Conservation (phyloP, 148 eudicot genomes). For the Pharnaceum exiguum region DNA sequence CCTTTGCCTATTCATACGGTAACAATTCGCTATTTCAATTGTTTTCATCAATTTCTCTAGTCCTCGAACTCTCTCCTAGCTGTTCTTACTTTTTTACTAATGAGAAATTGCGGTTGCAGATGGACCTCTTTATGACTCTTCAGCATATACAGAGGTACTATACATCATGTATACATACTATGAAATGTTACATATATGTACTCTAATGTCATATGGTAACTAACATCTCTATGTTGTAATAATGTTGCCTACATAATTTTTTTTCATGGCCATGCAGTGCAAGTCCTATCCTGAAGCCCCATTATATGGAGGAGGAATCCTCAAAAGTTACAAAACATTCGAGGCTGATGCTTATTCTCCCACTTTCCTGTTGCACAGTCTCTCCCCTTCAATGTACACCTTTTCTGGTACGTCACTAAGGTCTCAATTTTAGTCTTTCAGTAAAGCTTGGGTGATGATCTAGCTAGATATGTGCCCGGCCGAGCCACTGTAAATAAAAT, state of each 20-base stretch:
- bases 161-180: too few relatives aligned
- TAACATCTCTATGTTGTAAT: neutral
- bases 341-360: slow-evolving; percentile 13
- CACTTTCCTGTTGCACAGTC: slow-evolving; percentile 30
- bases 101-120: slow-evolving; percentile 27
- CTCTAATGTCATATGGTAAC: neutral
- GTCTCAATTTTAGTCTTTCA: neutral
- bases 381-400: slow-evolving; percentile 19
- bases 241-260: neutral
- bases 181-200: neutral
- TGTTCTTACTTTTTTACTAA: neutral
- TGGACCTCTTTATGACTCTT: slow-evolving; percentile 60
- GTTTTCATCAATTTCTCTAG: neutral
- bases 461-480: too few relatives aligned
- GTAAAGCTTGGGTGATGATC: neutral
- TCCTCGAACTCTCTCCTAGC: neutral
- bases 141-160: slow-evolving; percentile 51
- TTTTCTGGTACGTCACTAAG: slow-evolving; percentile 33
- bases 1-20: slow-evolving; percentile 22
- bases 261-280: slow-evolving; percentile 19
- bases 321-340: slow-evolving; percentile 7
- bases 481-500: too few relatives aligned
- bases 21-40: neutral
- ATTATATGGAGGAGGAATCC: slow-evolving; percentile 36
- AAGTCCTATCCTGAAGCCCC: slow-evolving; percentile 32